These are phyloP conservation scores for Ascochyta lentis DNA, from an alignment of 2,329 filamentous ascomycete genomes.

Conservation along the genomic window DNA sequence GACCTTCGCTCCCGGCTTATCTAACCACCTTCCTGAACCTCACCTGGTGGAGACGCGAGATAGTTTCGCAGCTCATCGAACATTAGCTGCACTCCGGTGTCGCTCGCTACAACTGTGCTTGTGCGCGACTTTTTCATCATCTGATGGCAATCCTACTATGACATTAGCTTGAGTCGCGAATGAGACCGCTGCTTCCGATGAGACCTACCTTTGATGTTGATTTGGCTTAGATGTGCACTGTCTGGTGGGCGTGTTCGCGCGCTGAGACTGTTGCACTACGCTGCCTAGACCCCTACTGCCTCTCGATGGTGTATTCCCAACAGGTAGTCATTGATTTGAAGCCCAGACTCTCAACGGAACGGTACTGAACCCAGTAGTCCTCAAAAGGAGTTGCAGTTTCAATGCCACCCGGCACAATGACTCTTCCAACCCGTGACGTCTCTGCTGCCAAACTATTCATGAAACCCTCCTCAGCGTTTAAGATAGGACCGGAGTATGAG, in stretches of 20 bases:
- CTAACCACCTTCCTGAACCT: conserved; percentile 16
- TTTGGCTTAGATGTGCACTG: neutral
- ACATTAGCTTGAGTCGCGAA: neutral
- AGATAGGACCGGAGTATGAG: no score
- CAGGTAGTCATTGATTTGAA: no score
- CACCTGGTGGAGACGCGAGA: neutral
- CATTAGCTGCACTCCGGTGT: neutral
- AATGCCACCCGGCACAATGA: no score
- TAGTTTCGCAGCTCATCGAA: neutral
- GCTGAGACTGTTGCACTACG: no score
- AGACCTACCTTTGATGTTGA: neutral
- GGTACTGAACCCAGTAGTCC: no score
- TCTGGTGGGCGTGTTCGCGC: neutral
- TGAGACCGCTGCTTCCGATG: neutral
- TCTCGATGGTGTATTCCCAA: no score
- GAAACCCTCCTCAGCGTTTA: no score
- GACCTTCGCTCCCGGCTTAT: conserved; percentile 5
- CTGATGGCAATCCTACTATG: neutral
- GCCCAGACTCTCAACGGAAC: no score
- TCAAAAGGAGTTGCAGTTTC: no score
- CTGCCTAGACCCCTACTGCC: no score
- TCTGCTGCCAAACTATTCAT: no score
- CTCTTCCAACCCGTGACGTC: no score
- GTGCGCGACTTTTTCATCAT: neutral
- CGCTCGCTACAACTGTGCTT: neutral